A percentile compares a stretch with the other conserved stretches of the same genome.
Evolutionary conservation across 371 early-diverging fungal genomes (phyloP).

Genomic region (Globomyces sp.): DNA sequence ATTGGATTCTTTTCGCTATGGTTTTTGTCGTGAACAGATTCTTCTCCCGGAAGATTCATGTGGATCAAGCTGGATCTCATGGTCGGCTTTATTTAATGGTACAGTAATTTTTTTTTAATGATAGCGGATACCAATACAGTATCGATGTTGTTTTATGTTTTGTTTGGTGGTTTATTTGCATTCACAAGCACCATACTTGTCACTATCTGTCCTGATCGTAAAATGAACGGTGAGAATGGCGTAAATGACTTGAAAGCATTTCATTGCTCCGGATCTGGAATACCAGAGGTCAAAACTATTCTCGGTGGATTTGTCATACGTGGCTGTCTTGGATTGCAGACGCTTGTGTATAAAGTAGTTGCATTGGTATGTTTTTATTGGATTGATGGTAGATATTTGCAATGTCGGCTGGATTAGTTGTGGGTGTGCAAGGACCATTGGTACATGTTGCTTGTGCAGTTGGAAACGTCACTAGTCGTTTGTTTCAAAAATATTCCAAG

Average conservation of each 20-base stretch:
- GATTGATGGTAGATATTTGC: constrained; percentile 25
- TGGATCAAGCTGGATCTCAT: constrained; percentile 1
- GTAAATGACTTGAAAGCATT: constrained; percentile 4
- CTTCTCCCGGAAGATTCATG: constrained; percentile 48
- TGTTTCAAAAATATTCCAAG: constrained; percentile 75
- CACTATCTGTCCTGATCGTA: too few species aligned
- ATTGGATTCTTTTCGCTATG: constrained; percentile 76
- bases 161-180: neutral
- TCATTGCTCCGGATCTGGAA: constrained; percentile 90
- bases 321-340: constrained; percentile 82
- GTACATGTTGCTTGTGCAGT: constrained; percentile 94
- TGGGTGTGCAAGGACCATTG: constrained; percentile 95
- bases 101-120: too few species aligned
- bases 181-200: neutral
- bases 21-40: constrained; percentile 64
- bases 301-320: constrained; percentile 90
- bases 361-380: constrained; percentile 50
- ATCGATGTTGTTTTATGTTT: neutral
- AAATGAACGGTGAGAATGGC: neutral
- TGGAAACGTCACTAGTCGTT: constrained; percentile 82
- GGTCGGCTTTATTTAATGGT: neutral
- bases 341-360: constrained; percentile 80
- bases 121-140: neutral
- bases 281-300: constrained; percentile 94
- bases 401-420: constrained; percentile 80